Evolutionary conservation across 805 yeast genomes (phyloP).

Genomic region (Kodamaea hsintzibuensis): DNA sequence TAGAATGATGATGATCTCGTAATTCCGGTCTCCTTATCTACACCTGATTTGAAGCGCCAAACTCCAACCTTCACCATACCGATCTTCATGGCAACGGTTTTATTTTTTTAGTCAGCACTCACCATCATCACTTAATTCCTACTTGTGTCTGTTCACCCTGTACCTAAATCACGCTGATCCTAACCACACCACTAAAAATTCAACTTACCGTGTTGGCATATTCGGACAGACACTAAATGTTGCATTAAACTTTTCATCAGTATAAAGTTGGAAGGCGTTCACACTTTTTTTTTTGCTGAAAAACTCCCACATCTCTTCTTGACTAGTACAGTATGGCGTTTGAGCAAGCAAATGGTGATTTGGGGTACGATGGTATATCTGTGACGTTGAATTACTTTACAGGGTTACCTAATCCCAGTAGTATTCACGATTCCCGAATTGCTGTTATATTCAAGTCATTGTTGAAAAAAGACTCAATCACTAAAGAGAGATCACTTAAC

Average conservation of each 20-base stretch:
- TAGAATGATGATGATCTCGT: neutral
- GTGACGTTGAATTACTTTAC: slow-evolving; percentile 69
- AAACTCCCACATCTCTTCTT: neutral
- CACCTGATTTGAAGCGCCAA: neutral
- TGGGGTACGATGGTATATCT: slow-evolving; percentile 42
- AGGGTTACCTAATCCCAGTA: slow-evolving; percentile 64
- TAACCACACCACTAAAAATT: neutral
- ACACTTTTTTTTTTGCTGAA: neutral
- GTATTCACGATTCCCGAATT: slow-evolving; percentile 40
- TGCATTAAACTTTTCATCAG: neutral
- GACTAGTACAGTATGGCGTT: slow-evolving; percentile 2
- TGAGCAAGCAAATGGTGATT: slow-evolving; percentile 7
- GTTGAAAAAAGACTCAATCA: slow-evolving; percentile 77
- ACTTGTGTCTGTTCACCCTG: neutral
- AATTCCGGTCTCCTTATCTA: neutral
- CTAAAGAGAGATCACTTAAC: slow-evolving; percentile 74
- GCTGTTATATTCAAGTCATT: slow-evolving; percentile 72
- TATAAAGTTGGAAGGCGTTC: neutral
- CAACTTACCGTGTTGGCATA: neutral
- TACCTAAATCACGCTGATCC: neutral
- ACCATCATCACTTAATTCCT: neutral
- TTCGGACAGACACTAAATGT: neutral
- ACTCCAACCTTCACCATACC: too few species aligned
- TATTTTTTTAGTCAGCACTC: neutral
- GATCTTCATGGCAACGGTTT: neutral